Conservation (phyloP, 331 rosid species). For the Stylosanthes scabra region DNA sequence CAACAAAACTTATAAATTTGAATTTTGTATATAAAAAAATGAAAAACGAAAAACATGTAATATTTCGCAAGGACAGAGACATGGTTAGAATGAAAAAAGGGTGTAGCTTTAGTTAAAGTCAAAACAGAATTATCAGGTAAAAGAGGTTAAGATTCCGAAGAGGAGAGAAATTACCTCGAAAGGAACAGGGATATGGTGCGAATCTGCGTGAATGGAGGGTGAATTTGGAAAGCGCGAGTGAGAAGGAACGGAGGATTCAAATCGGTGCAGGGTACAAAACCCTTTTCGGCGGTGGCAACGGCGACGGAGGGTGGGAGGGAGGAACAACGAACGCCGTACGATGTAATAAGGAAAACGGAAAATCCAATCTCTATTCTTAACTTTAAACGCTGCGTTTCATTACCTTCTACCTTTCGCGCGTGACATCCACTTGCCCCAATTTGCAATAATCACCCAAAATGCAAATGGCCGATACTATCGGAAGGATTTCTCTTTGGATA, state of each 20-base stretch:
- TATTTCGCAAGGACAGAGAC: background rate
- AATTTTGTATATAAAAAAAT: background rate
- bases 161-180: background rate
- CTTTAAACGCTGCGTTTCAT: conserved; percentile 20
- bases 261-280: background rate
- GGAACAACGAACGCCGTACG: background rate
- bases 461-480: too few relatives aligned
- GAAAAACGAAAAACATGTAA: background rate
- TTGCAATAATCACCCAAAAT: too few relatives aligned
- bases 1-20: background rate
- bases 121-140: background rate
- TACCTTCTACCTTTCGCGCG: background rate
- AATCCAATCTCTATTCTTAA: background rate
- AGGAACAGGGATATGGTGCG: background rate
- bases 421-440: background rate
- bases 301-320: conserved; percentile 1
- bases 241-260: background rate
- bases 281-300: background rate
- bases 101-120: background rate
- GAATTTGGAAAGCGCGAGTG: background rate
- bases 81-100: background rate
- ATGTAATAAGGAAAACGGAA: too few relatives aligned
- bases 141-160: background rate
- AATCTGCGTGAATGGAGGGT: background rate
- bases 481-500: too few relatives aligned